Evolutionary conservation across 139 green algal genomes (phyloP).

Genomic region (Chlorella sp.): DNA sequence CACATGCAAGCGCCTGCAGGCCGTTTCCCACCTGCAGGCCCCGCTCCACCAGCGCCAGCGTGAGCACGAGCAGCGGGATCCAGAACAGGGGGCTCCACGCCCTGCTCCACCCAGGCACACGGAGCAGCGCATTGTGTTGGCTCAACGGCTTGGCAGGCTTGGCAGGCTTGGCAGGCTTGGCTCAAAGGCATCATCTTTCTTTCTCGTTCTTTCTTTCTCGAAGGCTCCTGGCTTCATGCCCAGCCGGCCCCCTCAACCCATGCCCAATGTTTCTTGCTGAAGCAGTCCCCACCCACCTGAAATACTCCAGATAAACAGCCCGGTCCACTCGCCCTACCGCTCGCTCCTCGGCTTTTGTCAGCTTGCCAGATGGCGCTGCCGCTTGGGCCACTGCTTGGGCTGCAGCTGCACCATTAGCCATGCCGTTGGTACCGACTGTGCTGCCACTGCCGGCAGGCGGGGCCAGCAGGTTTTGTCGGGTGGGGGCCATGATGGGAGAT

Average conservation of each 20-base stretch:
- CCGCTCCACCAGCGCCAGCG: conserved; percentile 42
- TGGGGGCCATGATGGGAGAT: background rate
- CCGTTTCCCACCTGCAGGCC: conserved; percentile 38
- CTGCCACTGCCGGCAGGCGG: background rate
- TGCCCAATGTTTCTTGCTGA: no score
- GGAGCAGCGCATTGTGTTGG: no score
- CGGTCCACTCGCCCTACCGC: conserved; percentile 74
- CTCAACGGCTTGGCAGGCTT: no score
- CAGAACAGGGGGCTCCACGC: conserved; percentile 69
- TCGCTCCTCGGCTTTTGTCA: conserved; percentile 48
- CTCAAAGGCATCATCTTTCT: no score
- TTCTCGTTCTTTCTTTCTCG: no score
- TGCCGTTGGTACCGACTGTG: no score
- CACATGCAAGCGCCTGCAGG: background rate
- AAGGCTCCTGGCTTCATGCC: no score
- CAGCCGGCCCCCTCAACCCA: no score
- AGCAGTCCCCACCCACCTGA: conserved; percentile 40
- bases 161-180: no score
- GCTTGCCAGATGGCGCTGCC: background rate
- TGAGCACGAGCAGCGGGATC: conserved; percentile 64
- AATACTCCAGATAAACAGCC: conserved; percentile 79
- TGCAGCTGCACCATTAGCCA: no score
- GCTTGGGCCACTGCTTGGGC: no score
- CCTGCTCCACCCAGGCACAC: background rate
- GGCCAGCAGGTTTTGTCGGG: background rate